Evolutionary conservation across 2,329 filamentous ascomycete genomes (phyloP).

Genomic region (Torrubiella hemipterigena): DNA sequence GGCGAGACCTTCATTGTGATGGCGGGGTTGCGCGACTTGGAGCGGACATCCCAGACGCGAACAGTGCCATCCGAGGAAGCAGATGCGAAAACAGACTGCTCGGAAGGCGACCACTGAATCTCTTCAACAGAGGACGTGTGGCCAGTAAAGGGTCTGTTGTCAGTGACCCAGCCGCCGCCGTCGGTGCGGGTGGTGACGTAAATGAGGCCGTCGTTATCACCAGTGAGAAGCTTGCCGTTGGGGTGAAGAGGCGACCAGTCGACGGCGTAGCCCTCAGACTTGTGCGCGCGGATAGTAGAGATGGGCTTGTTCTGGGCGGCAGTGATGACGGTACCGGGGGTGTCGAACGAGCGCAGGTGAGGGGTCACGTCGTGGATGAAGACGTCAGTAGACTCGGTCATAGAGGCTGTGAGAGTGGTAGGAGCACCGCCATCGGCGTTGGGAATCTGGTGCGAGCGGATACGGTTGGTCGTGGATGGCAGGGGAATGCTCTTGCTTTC

Average conservation of each 20-base stretch:
- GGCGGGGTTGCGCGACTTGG: constrained; percentile 79
- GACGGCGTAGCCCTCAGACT: constrained; percentile 87
- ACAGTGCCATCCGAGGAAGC: constrained; percentile 90
- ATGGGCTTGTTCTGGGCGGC: constrained; percentile 80
- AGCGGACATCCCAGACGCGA: constrained; percentile 89
- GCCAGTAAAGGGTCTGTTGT: constrained; percentile 70
- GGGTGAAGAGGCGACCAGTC: constrained; percentile 80
- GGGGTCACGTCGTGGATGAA: constrained; percentile 91
- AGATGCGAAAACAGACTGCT: constrained; percentile 88
- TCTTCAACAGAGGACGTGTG: constrained; percentile 85
- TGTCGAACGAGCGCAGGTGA: constrained; percentile 81
- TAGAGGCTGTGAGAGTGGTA: constrained; percentile 76
- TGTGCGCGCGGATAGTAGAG: constrained; percentile 80
- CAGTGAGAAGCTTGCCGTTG: constrained; percentile 76
- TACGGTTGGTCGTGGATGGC: constrained; percentile 81
- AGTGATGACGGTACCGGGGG: constrained; percentile 68
- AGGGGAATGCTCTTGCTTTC: constrained; percentile 86
- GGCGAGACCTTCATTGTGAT: constrained; percentile 74
- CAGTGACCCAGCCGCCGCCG: constrained; percentile 80
- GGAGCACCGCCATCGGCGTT: constrained; percentile 59
- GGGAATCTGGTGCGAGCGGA: constrained; percentile 74
- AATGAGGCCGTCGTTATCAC: constrained; percentile 83
- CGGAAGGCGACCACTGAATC: constrained; percentile 89
- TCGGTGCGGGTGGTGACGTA: constrained; percentile 79
- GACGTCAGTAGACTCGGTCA: constrained; percentile 82